Percentiles rank a stretch among this genome's conserved stretches.
Conservation (phyloP, 2,329 filamentous ascomycete genomes). For the Fusarium udum region DNA sequence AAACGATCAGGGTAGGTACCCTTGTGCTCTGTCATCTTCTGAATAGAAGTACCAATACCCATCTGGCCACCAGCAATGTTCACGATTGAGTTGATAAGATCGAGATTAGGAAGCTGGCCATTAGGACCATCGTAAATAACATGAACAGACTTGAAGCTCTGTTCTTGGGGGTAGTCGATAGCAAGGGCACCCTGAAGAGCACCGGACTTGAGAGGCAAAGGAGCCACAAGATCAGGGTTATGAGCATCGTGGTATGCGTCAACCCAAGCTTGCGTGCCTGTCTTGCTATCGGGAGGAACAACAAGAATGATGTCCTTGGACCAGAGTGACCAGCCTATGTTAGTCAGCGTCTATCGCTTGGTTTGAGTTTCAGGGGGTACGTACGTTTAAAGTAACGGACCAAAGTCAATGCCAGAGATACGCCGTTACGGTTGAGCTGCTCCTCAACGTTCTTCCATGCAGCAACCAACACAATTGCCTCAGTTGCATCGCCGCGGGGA, state of each 20-base stretch:
- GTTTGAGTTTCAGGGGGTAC: slow-evolving; percentile 26
- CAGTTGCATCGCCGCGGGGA: slow-evolving; percentile 93
- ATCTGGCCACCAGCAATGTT: slow-evolving; percentile 90
- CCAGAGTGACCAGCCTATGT: slow-evolving; percentile 91
- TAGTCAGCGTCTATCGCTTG: slow-evolving; percentile 25
- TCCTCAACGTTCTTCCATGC: slow-evolving; percentile 86
- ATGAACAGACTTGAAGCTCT: slow-evolving; percentile 86
- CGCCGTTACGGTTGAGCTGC: slow-evolving; percentile 84
- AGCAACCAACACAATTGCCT: slow-evolving; percentile 92
- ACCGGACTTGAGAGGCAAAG: slow-evolving; percentile 89
- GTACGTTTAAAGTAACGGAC: slow-evolving; percentile 91
- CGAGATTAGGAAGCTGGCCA: slow-evolving; percentile 92
- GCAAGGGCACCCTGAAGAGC: slow-evolving; percentile 91
- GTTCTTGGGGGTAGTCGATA: slow-evolving; percentile 89
- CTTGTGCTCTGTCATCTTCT: slow-evolving; percentile 86
- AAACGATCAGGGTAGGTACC: slow-evolving; percentile 84
- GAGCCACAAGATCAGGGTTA: slow-evolving; percentile 72
- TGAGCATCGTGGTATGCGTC: slow-evolving; percentile 97
- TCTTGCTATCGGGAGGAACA: slow-evolving; percentile 86
- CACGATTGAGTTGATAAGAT: slow-evolving; percentile 93
- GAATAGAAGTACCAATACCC: slow-evolving; percentile 84
- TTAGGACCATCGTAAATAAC: slow-evolving; percentile 96
- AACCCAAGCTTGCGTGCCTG: slow-evolving; percentile 95
- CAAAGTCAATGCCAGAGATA: slow-evolving; percentile 85
- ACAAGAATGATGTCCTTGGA: slow-evolving; percentile 98